Evolutionary conservation across 176 grass and related monocot species (phyloP).

Genomic region (Hordeum marinum): DNA sequence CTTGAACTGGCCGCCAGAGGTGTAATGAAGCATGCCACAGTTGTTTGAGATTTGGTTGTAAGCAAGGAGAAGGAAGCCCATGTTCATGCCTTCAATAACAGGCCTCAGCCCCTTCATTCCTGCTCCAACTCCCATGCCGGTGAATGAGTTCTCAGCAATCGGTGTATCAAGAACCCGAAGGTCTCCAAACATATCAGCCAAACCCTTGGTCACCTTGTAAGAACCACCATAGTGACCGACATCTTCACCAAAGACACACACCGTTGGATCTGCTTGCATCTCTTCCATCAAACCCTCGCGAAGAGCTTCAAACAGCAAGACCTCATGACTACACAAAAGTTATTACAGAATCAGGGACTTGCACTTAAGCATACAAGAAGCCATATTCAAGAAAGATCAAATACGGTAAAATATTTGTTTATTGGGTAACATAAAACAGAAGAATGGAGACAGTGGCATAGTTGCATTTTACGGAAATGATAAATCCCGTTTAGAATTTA

Average conservation of each 20-base stretch:
- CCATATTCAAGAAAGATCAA: not conserved
- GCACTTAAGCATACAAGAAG: not conserved
- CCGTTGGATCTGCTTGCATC: constrained; percentile 74
- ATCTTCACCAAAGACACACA: constrained; percentile 86
- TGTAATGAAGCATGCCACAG: constrained; percentile 97
- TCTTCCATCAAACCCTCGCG: constrained; percentile 85
- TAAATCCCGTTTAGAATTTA: too few species aligned
- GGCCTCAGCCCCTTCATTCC: constrained; percentile 76
- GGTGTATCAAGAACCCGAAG: constrained; percentile 88
- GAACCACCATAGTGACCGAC: constrained; percentile 86
- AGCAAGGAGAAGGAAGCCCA: constrained; percentile 90
- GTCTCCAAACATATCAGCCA: constrained; percentile 75
- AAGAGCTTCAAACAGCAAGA: constrained; percentile 84
- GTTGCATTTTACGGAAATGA: not conserved
- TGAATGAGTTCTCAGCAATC: constrained; percentile 87
- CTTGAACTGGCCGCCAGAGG: constrained; percentile 88
- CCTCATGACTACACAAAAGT: constrained; percentile 55
- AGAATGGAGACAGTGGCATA: not conserved
- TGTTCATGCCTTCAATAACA: constrained; percentile 91
- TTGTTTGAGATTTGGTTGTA: constrained; percentile 99
- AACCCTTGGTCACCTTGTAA: constrained; percentile 87
- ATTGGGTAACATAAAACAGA: not conserved
- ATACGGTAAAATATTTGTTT: not conserved
- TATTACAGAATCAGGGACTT: not conserved
- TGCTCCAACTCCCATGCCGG: constrained; percentile 84